Conservation (phyloP, 805 yeast species). For the Starmerella vaccinii region DNA sequence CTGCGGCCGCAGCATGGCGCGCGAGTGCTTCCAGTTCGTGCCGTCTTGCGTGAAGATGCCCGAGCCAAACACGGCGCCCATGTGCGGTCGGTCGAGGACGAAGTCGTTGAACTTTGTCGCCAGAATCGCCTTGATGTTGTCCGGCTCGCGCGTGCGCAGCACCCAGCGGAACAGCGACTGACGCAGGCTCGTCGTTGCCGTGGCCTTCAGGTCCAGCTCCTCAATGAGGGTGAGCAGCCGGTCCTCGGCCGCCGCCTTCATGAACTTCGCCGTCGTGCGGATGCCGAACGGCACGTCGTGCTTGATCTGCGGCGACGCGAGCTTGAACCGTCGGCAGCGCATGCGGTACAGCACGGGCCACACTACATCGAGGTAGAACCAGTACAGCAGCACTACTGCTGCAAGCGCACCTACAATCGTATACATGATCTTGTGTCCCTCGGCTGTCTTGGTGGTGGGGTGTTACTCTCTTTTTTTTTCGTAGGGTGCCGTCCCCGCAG, state of each 20-base stretch:
- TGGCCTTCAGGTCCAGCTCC: neutral
- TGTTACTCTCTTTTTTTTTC: too few species aligned
- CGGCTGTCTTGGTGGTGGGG: neutral
- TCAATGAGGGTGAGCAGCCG: neutral
- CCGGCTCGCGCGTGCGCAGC: slow-evolving; percentile 25
- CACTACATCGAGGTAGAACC: neutral
- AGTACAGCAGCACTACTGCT: neutral
- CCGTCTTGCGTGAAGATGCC: slow-evolving; percentile 34
- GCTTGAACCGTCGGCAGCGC: neutral
- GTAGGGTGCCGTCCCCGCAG: too few species aligned
- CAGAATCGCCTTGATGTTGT: slow-evolving; percentile 27
- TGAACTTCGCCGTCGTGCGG: neutral
- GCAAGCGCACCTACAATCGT: neutral
- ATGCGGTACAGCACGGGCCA: slow-evolving; percentile 1
- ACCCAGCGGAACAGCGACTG: slow-evolving; percentile 12
- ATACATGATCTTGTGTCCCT: neutral
- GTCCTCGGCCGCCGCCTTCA: slow-evolving; percentile 1
- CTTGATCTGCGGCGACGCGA: neutral
- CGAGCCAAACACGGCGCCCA: slow-evolving; percentile 28
- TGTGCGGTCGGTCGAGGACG: slow-evolving; percentile 27
- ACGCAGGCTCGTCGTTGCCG: slow-evolving; percentile 1
- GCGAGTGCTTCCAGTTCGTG: slow-evolving; percentile 32
- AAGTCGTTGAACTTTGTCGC: slow-evolving; percentile 30
- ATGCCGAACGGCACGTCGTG: slow-evolving; percentile 1
- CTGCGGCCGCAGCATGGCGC: slow-evolving; percentile 33